Percentiles rank a stretch among this genome's conserved stretches.
Conservation (phyloP, 1,284 basidiomycete species). For the Rhodotorula sp. region DNA sequence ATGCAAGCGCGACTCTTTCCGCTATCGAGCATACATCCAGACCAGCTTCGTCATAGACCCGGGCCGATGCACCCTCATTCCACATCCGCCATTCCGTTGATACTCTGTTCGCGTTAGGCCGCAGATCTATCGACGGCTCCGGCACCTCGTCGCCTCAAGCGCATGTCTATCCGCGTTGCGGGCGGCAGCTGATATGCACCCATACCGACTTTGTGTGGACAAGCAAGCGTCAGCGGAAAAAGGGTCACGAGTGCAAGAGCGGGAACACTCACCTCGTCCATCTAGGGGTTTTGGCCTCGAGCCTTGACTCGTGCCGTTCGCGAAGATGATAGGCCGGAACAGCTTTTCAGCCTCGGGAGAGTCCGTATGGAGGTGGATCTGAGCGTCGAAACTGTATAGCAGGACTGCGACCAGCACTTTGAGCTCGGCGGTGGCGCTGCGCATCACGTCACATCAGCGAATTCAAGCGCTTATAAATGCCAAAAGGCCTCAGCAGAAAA, state of each 20-base stretch:
- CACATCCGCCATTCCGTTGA: no score
- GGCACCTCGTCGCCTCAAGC: no score
- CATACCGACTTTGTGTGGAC: slow-evolving; percentile 16
- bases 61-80: no score
- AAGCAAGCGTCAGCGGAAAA: background rate
- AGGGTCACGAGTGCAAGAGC: background rate
- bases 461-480: background rate
- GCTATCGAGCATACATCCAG: no score
- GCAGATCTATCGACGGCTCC: no score
- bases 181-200: slow-evolving; percentile 18
- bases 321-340: slow-evolving; percentile 1
- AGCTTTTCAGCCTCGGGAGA: background rate
- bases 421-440: slow-evolving; percentile 38
- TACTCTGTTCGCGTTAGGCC: no score
- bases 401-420: slow-evolving; percentile 27
- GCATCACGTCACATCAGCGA: no score
- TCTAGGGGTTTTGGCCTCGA: slow-evolving; percentile 5
- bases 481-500: no score
- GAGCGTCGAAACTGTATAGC: slow-evolving; percentile 25
- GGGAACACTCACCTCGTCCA: slow-evolving; percentile 9
- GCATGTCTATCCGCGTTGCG: no score
- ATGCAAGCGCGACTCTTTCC: no score
- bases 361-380: background rate
- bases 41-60: no score
- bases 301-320: background rate